Base-by-base conservation (phyloP, 169 alveolate genomes). In the Hepatocystis sp. region DNA sequence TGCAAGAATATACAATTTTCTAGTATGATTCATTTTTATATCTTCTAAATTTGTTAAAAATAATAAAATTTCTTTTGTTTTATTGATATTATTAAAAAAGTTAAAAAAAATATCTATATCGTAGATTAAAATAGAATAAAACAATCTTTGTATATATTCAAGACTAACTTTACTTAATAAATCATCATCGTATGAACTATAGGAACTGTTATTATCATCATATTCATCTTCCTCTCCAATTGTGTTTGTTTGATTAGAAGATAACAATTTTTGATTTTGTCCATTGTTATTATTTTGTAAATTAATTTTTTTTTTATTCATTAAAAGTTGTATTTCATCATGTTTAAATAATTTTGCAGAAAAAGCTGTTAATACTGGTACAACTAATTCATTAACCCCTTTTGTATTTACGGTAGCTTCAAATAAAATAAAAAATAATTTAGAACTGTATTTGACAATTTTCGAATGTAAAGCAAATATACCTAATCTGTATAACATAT, bases 391-490 rank as follows among this genome's bases (percentile, higher is more conserved):
- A 51, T 71, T 76, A 4, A 71, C 51, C 30, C 86, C 86, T 44
- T 76, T 13, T 0, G 58, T 56, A 13, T 71, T 71, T 10, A 71
- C 86, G 13, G 86, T 71, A 7, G 86, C 86, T 40, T 71, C 86
- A 34, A 71, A 71, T 11, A 71, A 17, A 15, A 71, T 55, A 28
- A 56, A 71, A 46, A 71, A 71, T 40, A 71, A 40, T 17, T 56
- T 71, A 27, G 76, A 71, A 25, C 76, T 58, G 44, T 60, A 49
- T 44, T 71, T 71, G 0, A 71, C 63, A 40, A 71, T 71, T 71
- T n/a, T 40, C 3, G 86, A 71, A 47, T 71, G 86, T 51, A 71
- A 42, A 8, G 86, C 86, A 61, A 71, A 71, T 44, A 71, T 71
- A n/a, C 86, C 86, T 17, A 71, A 71, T 8, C 86, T 58, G 4